These are phyloP conservation scores for Castanea crenata DNA, from an alignment of 306 rosid genomes.

Conservation along the genomic window DNA sequence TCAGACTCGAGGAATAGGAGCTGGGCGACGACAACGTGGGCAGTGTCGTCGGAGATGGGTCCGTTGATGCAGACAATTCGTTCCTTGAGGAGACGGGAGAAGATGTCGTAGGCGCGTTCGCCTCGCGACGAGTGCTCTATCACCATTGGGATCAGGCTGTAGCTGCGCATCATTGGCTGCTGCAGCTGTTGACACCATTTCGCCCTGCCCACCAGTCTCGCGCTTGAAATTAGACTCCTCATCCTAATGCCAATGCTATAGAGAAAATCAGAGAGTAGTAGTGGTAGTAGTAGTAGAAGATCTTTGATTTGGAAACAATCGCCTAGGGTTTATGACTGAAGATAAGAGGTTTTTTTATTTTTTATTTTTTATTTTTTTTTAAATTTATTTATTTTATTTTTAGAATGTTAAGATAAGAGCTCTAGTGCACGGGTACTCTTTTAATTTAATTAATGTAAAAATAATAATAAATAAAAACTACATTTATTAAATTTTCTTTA, in stretches of 20 bases:
- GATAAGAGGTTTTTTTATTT: too few relatives aligned
- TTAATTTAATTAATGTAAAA: too few relatives aligned
- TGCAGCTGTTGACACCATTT: constrained; percentile 11
- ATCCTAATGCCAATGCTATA: constrained; percentile 14
- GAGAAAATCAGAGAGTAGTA: too few relatives aligned
- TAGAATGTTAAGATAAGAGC: too few relatives aligned
- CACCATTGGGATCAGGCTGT: constrained; percentile 81
- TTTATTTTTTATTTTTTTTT: too few relatives aligned
- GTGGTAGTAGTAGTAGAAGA: too few relatives aligned
- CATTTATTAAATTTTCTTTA: too few relatives aligned
- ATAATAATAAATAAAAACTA: too few relatives aligned
- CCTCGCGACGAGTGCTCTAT: constrained; percentile 95
- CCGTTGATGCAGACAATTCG: constrained; percentile 97
- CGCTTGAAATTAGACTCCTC: constrained; percentile 45
- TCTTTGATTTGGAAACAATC: too few relatives aligned
- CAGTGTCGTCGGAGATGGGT: constrained; percentile 83
- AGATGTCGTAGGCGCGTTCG: constrained; percentile 94
- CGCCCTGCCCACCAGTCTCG: constrained; percentile 24
- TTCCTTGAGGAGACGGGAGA: constrained; percentile 95
- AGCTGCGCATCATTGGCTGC: constrained; percentile 32
- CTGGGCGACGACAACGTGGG: constrained; percentile 98
- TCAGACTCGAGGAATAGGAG: constrained; percentile 95
- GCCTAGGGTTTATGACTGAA: too few relatives aligned
- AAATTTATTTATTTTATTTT: too few relatives aligned
- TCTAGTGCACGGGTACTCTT: too few relatives aligned